Evolutionary conservation across 345 rosid species (phyloP), one percentile per base, ranked within the genome.

Genomic region (Hirschfeldia incana): DNA sequence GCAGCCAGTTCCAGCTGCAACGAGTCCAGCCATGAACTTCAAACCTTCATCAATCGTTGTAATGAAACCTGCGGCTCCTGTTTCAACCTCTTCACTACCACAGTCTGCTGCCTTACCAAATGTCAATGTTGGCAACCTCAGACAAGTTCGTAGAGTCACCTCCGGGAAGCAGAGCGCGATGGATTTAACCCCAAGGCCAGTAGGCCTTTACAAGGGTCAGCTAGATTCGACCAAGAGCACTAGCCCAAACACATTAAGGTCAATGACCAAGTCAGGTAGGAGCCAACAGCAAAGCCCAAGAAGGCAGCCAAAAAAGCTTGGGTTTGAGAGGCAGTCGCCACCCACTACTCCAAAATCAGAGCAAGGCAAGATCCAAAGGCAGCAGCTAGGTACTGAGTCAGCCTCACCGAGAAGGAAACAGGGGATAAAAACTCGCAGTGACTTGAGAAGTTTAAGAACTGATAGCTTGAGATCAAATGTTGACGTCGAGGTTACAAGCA

Each of bases 401-500:
- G 82, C 84, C 49, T 85, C 87, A 61, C 91, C 86, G 1, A 58
- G 73, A 61, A 80, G 85, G 49, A 85, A 78, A 60, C 72, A 72
- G 15, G 81, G 73, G 72, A 44, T 81, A 42, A 87, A 76, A 67
- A 70, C 88, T 72, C 73, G 73, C 62, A 79, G 84, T 42, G 77
- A 84, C 37, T 44, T 77, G 64, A 86, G 86, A 80, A 85, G 90
- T 77, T 75, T 86, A 75, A 82, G 83, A 74, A 87, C 94, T 17
- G 93, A 87, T 27, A 85, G 86, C 83, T 75, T 70, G 67, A 82
- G 78, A 70, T 85, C 92, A 3, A 83, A 66, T 68, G 79, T 65
- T 76, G 93, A 89, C 49, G 73, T 64, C 33, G 94, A 92, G 86
- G 86, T 89, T 75, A 84, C 90, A 30, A 92, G 91, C 83, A 79